phyloP scores from a whole-genome alignment of 805 yeast species.

The Vanderwaltozyma polyspora region DNA sequence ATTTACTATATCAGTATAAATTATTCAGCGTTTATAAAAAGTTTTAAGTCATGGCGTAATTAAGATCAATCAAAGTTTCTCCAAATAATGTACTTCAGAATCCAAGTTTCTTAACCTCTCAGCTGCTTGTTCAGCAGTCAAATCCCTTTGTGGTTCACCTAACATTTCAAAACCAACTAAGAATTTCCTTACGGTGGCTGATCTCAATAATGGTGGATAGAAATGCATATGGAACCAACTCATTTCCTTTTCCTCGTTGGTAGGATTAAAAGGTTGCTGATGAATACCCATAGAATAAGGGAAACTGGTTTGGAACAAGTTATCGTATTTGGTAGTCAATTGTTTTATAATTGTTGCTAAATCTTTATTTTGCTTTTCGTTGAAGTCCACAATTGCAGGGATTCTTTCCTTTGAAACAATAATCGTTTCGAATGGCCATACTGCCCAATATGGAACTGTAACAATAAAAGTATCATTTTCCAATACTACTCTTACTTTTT shows the following conservation, averaged over 20 bases:
- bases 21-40: too few species aligned
- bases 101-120: conserved; percentile 36
- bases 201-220: conserved; percentile 65
- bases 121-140: conserved; percentile 25
- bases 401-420: conserved; percentile 47
- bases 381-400: conserved; percentile 38
- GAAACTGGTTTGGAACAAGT: conserved; percentile 55
- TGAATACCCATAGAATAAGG: conserved; percentile 79
- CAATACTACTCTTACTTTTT: conserved; percentile 41
- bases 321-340: conserved; percentile 58
- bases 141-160: conserved; percentile 51
- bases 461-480: conserved; percentile 54
- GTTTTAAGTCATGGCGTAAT: too few species aligned
- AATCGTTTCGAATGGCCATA: conserved; percentile 72
- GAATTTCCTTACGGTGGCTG: conserved; percentile 66
- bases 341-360: conserved; percentile 43
- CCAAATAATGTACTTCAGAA: conserved; percentile 30
- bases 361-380: conserved; percentile 37
- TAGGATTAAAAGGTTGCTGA: conserved; percentile 51
- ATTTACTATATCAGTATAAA: too few species aligned
- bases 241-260: conserved; percentile 32
- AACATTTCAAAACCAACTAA: conserved; percentile 61
- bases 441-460: conserved; percentile 73
- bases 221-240: conserved; percentile 66
- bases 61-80: too few species aligned